These are phyloP conservation scores for Fusarium drepaniforme DNA, from an alignment of 2,329 filamentous ascomycete species.

Conservation along the genomic window DNA sequence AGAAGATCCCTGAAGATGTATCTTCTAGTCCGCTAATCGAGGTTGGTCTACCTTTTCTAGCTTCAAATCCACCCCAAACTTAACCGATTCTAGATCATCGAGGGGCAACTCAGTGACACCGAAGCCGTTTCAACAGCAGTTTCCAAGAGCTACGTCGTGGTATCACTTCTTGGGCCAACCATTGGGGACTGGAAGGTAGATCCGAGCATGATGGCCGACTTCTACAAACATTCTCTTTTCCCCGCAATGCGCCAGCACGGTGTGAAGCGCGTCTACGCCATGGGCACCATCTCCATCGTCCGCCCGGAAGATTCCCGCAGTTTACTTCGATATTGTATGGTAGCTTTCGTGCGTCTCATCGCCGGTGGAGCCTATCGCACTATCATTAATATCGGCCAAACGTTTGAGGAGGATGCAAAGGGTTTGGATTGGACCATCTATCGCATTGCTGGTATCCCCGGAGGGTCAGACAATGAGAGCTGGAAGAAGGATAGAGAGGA, in stretches of 20 bases:
- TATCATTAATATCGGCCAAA: constrained; percentile 31
- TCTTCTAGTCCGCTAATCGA: constrained; percentile 2
- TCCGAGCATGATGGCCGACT: not conserved
- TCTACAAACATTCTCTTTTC: constrained; percentile 15
- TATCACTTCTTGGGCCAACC: constrained; percentile 26
- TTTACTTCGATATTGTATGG: constrained; percentile 17
- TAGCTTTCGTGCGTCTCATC: constrained; percentile 22
- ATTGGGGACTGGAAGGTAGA: not conserved
- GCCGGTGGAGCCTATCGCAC: constrained; percentile 29
- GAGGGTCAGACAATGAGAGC: constrained; percentile 39
- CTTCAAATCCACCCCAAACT: not conserved
- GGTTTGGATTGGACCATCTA: constrained; percentile 48
- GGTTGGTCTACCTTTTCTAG: not conserved
- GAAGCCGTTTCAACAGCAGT: constrained; percentile 8
- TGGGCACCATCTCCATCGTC: constrained; percentile 49
- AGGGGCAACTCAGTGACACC: constrained; percentile 1
- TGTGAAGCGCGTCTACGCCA: constrained; percentile 47
- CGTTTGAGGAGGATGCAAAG: constrained; percentile 36
- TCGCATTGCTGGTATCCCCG: constrained; percentile 44
- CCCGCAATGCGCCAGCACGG: constrained; percentile 18
- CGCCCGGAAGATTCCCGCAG: constrained; percentile 40
- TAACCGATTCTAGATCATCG: not conserved
- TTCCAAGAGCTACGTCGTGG: not conserved
- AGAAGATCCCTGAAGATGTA: constrained; percentile 17
- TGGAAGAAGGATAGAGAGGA: constrained; percentile 46